Evolutionary conservation across 345 rosid species (phyloP), one percentile per base, ranked within the genome.

Genomic region (Leavenworthia alabamica): DNA sequence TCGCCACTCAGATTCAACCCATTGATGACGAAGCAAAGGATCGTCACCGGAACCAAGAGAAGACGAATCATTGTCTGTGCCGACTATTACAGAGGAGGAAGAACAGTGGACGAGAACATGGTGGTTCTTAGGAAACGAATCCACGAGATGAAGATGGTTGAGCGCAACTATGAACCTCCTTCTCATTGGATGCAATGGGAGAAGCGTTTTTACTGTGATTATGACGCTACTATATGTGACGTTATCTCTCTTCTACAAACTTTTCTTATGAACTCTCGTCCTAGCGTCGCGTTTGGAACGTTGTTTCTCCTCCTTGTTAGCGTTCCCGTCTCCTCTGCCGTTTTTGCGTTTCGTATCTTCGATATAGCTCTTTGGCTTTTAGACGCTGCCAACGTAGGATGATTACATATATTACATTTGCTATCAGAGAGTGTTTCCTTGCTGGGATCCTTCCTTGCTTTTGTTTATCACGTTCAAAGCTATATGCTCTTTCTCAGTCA

Each of bases 131-230:
- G 91, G 62, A 80, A 77, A 46, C 71, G 86, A 9, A 80, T 85
- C 42, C 85, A 75, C 2, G 86, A 80, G 75, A 70, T 74, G 80
- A 80, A 85, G 79, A 75, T 77, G 88, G 60, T 53, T 32, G 92
- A 88, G 67, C 72, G 81, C 11, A 82, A 79, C 60, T 78, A 80
- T 23, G 82, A 83, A 68, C 82, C 90, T 3, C 86, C 86, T 3
- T 35, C 69, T 0, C 67, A 80, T 11, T 83, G 96, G 96, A 79
- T 77, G 81, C 79, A 76, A 0, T 88, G 89, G 89, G 89, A 88
- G 76, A 83, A 85, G 28, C 83, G 71, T 16, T 77, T 47, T 5
- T 82, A 74, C 11, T 57, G 73, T 7, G 58, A 62, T 43, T 88
- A 83, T 24, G 80, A 83, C 54, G 73, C 81, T 1, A 46, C 65